Conservation (phyloP, 345 rosid genomes). For the Acer yangbiense region DNA sequence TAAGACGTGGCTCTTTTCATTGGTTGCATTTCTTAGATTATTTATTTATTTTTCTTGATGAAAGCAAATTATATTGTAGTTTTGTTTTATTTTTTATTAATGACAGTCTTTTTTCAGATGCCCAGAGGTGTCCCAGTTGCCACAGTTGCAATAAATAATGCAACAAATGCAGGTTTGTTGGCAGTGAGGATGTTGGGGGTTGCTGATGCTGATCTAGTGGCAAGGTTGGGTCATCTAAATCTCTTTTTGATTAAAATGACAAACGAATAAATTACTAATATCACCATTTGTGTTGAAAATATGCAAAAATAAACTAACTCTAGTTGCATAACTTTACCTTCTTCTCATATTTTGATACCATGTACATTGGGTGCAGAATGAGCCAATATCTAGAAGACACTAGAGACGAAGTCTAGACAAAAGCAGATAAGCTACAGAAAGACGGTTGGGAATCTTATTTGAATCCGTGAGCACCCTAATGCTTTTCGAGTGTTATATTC, state of each 20-base stretch:
- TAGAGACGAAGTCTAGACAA: constrained; percentile 64
- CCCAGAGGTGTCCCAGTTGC: constrained; percentile 97
- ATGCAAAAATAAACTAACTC: not conserved
- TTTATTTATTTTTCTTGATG: too few species aligned
- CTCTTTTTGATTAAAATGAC: not conserved
- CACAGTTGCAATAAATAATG: constrained; percentile 86
- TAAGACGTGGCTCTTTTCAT: not conserved
- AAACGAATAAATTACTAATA: not conserved
- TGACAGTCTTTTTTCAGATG: constrained; percentile 55
- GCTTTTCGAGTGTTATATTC: not conserved
- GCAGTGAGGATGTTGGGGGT: constrained; percentile 79
- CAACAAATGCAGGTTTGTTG: constrained; percentile 84
- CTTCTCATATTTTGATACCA: not conserved
- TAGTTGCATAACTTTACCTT: not conserved
- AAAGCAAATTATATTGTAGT: not conserved
- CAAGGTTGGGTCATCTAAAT: constrained; percentile 37
- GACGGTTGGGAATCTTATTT: constrained; percentile 81
- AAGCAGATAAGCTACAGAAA: constrained; percentile 67
- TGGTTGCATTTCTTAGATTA: not conserved
- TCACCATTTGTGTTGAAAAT: not conserved
- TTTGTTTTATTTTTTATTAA: not conserved
- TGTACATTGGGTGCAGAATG: constrained; percentile 53
- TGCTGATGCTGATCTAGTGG: constrained; percentile 64
- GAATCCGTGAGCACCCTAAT: constrained; percentile 37
- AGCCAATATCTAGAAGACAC: constrained; percentile 86